Base-by-base conservation (phyloP, 179 eudicot genomes). In the Drosera spatulata region DNA sequence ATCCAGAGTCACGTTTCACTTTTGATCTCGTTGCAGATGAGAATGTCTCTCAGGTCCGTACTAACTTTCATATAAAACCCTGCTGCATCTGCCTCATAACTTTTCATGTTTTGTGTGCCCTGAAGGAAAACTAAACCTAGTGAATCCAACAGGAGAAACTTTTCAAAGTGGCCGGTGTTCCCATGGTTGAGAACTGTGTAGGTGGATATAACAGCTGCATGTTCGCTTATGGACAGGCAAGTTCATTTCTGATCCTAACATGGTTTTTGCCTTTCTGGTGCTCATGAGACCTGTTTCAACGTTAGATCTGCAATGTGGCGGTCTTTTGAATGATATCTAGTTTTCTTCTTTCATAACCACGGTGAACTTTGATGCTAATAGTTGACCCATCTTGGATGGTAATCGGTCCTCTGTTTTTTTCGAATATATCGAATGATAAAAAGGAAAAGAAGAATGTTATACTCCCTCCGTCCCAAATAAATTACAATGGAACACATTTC, bases 151-250 rank as follows among this genome's bases (percentile, higher is more conserved):
- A 93, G 99, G 99, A 93, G 69, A 80, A 79, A 67, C 91, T 93
- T 63, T 93, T 93, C 54, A 82, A 82, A 69, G 96, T 85, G 73
- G 88, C 97, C 62, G 99, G 99, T 50, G 84, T 94, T 53, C 94
- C 97, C 10, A 90, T 94, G 99, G 99, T 94, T 66, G 99, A 94
- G 66, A 94, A 94, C 60, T 86, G 96, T 42, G 77, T 94, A 60
- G 90, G 83, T 66, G 99, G 99, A 53, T 94, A 94, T 71, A 94
- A 94, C 40, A 94, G 99, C 55, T 94, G 99, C 76, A 87, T 94
- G 97, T 94, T 94, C 82, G 99, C 99, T 46, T 94, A 94, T 70
- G 99, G 99, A 41, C 99, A 94, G 70, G 99, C 90, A 54, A 78
- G 95, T 61, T 44, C 13, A 53, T 51, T 50, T 67, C 49, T 10